Percentiles rank a stretch among this genome's conserved stretches.
Evolutionary conservation across 2,329 filamentous ascomycete genomes (phyloP).

Genomic region (Macroventuria anomochaeta): DNA sequence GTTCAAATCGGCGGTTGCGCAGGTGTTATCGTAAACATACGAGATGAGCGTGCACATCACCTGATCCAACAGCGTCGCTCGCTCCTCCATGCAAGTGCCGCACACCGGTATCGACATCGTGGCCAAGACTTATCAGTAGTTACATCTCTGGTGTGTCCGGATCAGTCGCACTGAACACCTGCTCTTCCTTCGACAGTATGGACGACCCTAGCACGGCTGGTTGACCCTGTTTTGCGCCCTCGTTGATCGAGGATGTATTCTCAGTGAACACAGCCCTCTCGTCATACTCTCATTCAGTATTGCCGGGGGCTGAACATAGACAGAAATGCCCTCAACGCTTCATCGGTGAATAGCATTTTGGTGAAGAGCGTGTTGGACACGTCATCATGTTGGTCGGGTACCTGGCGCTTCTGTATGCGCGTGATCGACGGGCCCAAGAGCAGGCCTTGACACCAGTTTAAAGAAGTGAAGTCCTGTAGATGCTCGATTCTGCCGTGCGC

Average conservation of each 20-base stretch:
- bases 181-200: constrained; percentile 16
- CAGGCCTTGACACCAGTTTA: constrained; percentile 35
- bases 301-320: constrained; percentile 29
- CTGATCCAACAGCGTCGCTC: constrained; percentile 35
- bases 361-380: constrained; percentile 33
- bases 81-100: constrained; percentile 36
- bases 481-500: constrained; percentile 23
- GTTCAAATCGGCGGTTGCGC: constrained; percentile 31
- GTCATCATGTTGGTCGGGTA: constrained; percentile 5
- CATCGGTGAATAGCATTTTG: constrained; percentile 32
- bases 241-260: constrained; percentile 4
- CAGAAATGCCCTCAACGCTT: constrained; percentile 33
- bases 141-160: constrained; percentile 27
- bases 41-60: constrained; percentile 33
- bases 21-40: constrained; percentile 19
- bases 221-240: neutral
- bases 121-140: constrained; percentile 29
- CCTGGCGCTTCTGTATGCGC: constrained; percentile 24
- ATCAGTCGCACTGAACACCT: constrained; percentile 18
- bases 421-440: constrained; percentile 33
- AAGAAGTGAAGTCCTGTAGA: constrained; percentile 34
- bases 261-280: constrained; percentile 16
- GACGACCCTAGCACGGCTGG: constrained; percentile 1
- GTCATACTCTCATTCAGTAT: constrained; percentile 6
- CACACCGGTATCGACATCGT: constrained; percentile 30